Conservation (phyloP, 164 flowering plant species). For the Aristolochia fimbriata region DNA sequence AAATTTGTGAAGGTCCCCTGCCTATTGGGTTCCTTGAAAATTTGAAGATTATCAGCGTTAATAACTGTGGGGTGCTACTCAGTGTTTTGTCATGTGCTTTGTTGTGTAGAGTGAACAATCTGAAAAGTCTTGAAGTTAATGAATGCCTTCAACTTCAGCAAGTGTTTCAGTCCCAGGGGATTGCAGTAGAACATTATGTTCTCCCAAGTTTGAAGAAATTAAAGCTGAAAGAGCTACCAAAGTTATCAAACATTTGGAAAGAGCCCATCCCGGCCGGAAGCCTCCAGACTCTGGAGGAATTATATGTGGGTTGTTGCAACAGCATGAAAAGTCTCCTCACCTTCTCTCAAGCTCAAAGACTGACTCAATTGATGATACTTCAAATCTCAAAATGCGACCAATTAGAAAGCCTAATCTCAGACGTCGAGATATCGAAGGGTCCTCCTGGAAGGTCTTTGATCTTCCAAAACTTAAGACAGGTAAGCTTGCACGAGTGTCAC, state of each 20-base stretch:
- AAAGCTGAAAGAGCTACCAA: background rate
- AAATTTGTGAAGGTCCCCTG: background rate
- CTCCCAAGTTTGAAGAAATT: background rate
- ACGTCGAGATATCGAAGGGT: background rate
- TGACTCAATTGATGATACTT: background rate
- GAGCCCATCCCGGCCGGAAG: background rate
- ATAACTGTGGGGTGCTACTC: background rate
- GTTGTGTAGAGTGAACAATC: background rate
- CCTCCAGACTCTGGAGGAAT: background rate
- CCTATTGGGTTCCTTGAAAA: conserved; percentile 1
- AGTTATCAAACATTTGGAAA: background rate
- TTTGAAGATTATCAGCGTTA: background rate
- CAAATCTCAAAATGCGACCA: background rate
- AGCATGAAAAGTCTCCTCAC: background rate
- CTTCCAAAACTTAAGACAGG: background rate
- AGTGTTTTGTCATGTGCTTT: background rate
- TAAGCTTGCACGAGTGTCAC: background rate
- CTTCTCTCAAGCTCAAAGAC: background rate
- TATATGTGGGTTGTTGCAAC: background rate
- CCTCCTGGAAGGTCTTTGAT: background rate
- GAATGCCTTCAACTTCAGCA: conserved; percentile 2
- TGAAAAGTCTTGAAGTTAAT: background rate
- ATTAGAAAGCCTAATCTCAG: background rate
- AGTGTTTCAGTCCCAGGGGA: background rate
- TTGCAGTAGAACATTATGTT: background rate